Conservation (phyloP, 345 rosid species). For the Aurinia saxatilis region DNA sequence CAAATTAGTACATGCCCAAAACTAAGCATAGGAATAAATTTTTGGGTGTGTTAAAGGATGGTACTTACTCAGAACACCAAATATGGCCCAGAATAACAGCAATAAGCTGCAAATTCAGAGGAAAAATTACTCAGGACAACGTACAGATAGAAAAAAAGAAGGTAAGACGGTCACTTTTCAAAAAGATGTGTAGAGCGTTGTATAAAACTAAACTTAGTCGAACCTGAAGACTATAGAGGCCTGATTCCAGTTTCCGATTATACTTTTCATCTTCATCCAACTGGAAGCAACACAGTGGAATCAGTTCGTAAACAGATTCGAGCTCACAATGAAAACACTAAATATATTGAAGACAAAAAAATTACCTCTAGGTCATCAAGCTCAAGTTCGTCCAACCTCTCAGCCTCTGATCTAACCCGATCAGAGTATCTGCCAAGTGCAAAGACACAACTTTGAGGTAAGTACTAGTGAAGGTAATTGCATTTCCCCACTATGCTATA, state of each 20-base stretch:
- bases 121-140: background rate
- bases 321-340: background rate
- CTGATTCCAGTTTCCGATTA: slow-evolving; percentile 80
- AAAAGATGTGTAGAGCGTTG: background rate
- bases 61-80: slow-evolving; percentile 95
- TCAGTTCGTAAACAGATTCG: background rate
- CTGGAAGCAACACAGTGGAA: slow-evolving; percentile 32
- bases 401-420: slow-evolving; percentile 72
- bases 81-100: slow-evolving; percentile 85
- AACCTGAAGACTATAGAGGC: slow-evolving; percentile 96
- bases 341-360: background rate
- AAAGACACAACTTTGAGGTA: background rate
- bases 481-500: background rate
- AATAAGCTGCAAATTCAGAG: slow-evolving; percentile 57
- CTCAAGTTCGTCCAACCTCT: slow-evolving; percentile 61
- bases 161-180: background rate
- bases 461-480: background rate
- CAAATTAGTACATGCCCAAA: slow-evolving; percentile 4
- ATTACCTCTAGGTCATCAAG: slow-evolving; percentile 86
- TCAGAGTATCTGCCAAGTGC: slow-evolving; percentile 58
- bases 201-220: slow-evolving; percentile 9
- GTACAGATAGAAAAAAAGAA: background rate
- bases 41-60: background rate
- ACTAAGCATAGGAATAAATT: background rate
- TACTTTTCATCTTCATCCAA: slow-evolving; percentile 90